Conservation (phyloP, 495 filamentous ascomycete genomes). For the Xylaria cubensis region DNA sequence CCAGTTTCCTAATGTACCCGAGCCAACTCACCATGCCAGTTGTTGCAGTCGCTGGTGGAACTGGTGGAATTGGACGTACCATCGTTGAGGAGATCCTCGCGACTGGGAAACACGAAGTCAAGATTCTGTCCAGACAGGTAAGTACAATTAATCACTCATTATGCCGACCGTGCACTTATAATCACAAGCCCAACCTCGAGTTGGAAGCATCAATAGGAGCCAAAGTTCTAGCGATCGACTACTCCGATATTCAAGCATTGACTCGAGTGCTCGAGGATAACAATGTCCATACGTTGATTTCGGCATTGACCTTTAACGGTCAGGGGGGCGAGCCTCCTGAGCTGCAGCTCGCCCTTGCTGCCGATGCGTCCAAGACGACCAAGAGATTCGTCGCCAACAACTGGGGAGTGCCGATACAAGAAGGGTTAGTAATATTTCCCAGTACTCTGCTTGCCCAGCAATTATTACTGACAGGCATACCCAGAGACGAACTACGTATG, state of each 20-base stretch:
- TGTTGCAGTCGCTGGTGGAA: conserved; percentile 62
- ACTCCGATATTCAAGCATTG: conserved; percentile 48
- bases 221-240: conserved; percentile 48
- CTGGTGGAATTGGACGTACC: conserved; percentile 57
- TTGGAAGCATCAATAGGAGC: conserved; percentile 35
- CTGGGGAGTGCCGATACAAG: conserved; percentile 41
- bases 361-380: conserved; percentile 50
- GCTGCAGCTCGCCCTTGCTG: conserved; percentile 56
- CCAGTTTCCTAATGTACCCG: background rate
- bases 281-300: conserved; percentile 61
- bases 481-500: conserved; percentile 8
- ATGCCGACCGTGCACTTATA: conserved; percentile 2
- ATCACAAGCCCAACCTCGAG: conserved; percentile 27
- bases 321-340: conserved; percentile 25
- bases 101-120: conserved; percentile 48
- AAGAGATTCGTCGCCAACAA: conserved; percentile 59
- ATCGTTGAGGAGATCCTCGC: conserved; percentile 55
- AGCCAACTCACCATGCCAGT: conserved; percentile 44
- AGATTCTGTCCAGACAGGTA: conserved; percentile 53
- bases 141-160: conserved; percentile 20
- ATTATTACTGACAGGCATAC: background rate
- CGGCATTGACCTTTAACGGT: conserved; percentile 41
- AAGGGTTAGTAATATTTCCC: conserved; percentile 30
- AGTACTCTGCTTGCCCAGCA: background rate
- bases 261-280: conserved; percentile 51